Base-by-base conservation (phyloP, 495 filamentous ascomycete genomes). In the Penicillium cinerascens region DNA sequence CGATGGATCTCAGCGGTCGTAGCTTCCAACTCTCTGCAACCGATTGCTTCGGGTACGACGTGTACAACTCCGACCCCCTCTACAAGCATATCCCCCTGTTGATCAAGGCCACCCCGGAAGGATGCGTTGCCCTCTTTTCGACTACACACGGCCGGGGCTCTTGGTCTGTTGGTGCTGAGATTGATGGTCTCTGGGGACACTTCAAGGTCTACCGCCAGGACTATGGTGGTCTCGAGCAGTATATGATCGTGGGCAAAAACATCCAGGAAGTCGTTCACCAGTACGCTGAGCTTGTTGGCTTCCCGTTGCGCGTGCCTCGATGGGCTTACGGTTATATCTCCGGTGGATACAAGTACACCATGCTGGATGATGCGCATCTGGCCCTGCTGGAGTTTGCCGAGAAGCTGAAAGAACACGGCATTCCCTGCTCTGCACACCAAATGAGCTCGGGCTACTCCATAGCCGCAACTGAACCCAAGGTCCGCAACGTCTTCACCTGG, bases 81-180 rank as follows among this genome's bases (percentile, higher is more conserved):
- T 88, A 88, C 73, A 88, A 88, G 65, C 81, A 87, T 52, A 83
- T 87, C 36, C 85, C 86, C 0, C 73, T 88, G 0, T 65, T 88
- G 21, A 83, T 88, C 65, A 83, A 84, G 49, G 81, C 78, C 5
- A 81, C 77, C 1, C 72, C 79, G 0, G 59, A 78, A 8, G 84
- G 82, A 6, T 83, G 80, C 26, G 78, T 87, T 13, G 84, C 77
- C 1, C 79, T 85, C 23, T 87, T 87, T 71, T 85, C 83, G 1
- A 85, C 82, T 0, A 81, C 82, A 1, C 82, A 87, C 59, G 70
- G 75, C 4, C 65, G 82, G 16, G 84, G 80, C 2, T 76, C 73
- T n/a, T 88, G 83, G 75, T 74, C 76, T 25, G 74, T 88, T 13
- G 86, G 86, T n/a, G 78, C 81, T 3, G 84, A 87, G 65, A 78